A percentile compares a stretch with the other conserved stretches of the same genome.
Evolutionary conservation across 768 basidiomycete genomes (phyloP).

Genomic region (Russula virescens): DNA sequence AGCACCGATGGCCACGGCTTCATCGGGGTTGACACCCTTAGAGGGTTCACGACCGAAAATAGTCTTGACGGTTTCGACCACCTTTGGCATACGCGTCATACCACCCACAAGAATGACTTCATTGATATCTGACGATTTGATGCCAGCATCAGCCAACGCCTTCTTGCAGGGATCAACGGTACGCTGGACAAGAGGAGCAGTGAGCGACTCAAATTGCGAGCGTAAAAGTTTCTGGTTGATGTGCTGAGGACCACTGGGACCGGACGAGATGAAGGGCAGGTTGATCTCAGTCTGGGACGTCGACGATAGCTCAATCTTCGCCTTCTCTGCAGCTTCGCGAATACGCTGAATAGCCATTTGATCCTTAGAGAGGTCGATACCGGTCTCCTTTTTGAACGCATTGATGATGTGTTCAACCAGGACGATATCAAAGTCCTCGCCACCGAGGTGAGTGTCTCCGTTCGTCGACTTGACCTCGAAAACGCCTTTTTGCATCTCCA

Average conservation of each 20-base stretch:
- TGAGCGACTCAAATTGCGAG: slow-evolving; percentile 85
- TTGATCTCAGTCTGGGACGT: slow-evolving; percentile 96
- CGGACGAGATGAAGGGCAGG: slow-evolving; percentile 96
- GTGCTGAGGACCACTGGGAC: slow-evolving; percentile 92
- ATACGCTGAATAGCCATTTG: slow-evolving; percentile 98
- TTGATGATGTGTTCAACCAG: slow-evolving; percentile 80
- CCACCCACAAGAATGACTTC: slow-evolving; percentile 99
- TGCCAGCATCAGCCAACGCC: slow-evolving; percentile 87
- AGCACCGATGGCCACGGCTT: slow-evolving; percentile 97
- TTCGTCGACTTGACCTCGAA: slow-evolving; percentile 99
- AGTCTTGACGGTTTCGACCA: slow-evolving; percentile 35
- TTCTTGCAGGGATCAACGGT: slow-evolving; percentile 97
- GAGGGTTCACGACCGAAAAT: slow-evolving; percentile 84
- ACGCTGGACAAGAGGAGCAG: slow-evolving; percentile 74
- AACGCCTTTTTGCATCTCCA: slow-evolving; percentile 99
- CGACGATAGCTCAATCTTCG: slow-evolving; percentile 96
- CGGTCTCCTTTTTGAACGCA: slow-evolving; percentile 93
- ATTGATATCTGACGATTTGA: slow-evolving; percentile 89
- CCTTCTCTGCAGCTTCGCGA: slow-evolving; percentile 98
- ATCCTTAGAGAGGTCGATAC: slow-evolving; percentile 76
- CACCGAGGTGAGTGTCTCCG: slow-evolving; percentile 94
- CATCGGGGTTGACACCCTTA: slow-evolving; percentile 99
- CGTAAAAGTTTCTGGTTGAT: slow-evolving; percentile 90
- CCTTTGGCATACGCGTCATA: slow-evolving; percentile 97
- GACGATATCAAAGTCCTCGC: slow-evolving; percentile 93